Percentiles rank a stretch among this genome's conserved stretches.
Evolutionary conservation across 306 rosid species (phyloP).

Genomic region (Cicer cuneatum): DNA sequence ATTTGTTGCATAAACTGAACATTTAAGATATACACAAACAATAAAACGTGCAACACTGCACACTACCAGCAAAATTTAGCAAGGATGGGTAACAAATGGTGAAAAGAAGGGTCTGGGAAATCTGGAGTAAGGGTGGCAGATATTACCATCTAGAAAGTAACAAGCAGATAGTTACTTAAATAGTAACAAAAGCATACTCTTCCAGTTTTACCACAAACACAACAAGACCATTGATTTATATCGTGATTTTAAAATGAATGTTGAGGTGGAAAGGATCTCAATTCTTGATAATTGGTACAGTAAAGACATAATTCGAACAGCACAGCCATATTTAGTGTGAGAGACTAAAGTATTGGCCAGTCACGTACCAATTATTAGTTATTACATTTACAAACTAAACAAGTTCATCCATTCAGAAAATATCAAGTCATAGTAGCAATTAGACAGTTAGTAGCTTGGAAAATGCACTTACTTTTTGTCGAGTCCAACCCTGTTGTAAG

Average conservation of each 20-base stretch:
- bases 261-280: constrained; percentile 15
- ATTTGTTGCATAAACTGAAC: constrained; percentile 32
- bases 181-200: constrained; percentile 3
- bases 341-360: constrained; percentile 28
- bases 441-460: constrained; percentile 7
- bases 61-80: constrained; percentile 20
- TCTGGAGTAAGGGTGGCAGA: background rate
- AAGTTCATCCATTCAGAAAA: constrained; percentile 43
- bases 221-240: constrained; percentile 3
- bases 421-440: background rate
- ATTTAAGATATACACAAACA: constrained; percentile 2
- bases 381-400: constrained; percentile 29
- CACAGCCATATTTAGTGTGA: constrained; percentile 25
- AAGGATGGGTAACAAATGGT: background rate
- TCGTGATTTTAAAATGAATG: constrained; percentile 23
- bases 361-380: background rate
- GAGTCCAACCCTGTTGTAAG: constrained; percentile 77
- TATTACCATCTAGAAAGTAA: constrained; percentile 23
- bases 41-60: background rate
- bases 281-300: constrained; percentile 24
- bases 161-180: constrained; percentile 28
- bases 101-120: constrained; percentile 12
- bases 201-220: constrained; percentile 8
- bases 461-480: constrained; percentile 80
- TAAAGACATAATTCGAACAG: constrained; percentile 27